Base-by-base conservation (phyloP, 2,329 filamentous ascomycete species). In the Pseudogymnoascus sp. region DNA sequence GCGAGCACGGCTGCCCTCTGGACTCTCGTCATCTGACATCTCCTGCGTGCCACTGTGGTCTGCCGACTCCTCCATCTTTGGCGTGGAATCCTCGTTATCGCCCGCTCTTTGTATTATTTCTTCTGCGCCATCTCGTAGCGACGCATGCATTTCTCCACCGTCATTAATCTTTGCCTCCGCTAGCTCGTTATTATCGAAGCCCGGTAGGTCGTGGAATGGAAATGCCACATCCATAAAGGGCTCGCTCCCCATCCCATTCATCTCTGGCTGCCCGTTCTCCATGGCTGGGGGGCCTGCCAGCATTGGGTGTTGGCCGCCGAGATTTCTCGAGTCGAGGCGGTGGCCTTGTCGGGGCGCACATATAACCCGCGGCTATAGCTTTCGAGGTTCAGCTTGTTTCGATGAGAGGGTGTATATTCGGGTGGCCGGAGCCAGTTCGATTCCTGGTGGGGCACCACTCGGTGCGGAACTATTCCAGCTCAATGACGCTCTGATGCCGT, bases 1-100 rank as follows among this genome's bases (percentile, higher is more conserved):
- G 33, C 61, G 60, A 23, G 64, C 63, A 30, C 67, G 67, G 61
- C 66, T 69, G 57, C 69, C 68, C 4, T 63, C 63, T 6, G 69
- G 69, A 48, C 70, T 71, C 30, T 67, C 68, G 41, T 64, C 67
- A n/a, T 70, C 70, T n/a, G 70, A 71, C 3, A 63, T 68, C 56
- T 61, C 67, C 5, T 68, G 45, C 38, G 68, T 70, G 15, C 57
- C 58, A 52, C 67, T 66, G 21, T 66, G 62, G 28, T 48, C 41
- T 8, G 23, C 41, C 23, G 21, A 28, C 8, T 48, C 23, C n/a
- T 28, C 23, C 41, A 23, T 48, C 4, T 48, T 28, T 5, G 41
- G 19, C 3, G 39, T 21, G n/a, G 23, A 15, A 28, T 18, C 23
- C 8, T 48, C 41, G 41, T 28, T 48, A 48, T 48, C 41, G 41